Base-by-base conservation (phyloP, 2,329 filamentous ascomycete genomes). In the Huntiella bhutanensis region DNA sequence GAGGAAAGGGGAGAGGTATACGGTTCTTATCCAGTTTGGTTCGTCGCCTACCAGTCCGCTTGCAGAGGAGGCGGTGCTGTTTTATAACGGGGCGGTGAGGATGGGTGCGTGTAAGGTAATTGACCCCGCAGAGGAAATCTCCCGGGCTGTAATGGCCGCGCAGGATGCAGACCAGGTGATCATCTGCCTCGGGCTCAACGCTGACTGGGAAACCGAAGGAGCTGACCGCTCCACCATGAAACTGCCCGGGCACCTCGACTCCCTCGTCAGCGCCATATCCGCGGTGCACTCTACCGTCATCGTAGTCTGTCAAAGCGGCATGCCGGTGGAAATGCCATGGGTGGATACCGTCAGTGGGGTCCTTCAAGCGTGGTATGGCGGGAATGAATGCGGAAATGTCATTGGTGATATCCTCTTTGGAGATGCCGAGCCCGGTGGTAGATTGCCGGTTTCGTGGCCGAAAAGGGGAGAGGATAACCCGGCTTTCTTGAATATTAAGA, bases 301-400 rank as follows among this genome's bases (percentile, higher is more conserved):
- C 1, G 73, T 91, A 1, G 77, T 87, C 1, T 75, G 83, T 56
- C 82, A 87, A 54, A 83, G 80, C 0, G 83, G 82, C 33, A 84
- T 81, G 0, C 82, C 82, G 0, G 71, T 82, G 17, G 67, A 71
- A 46, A 79, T 85, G 77, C 78, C 80, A 1, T 83, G 78, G 78
- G 65, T 73, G 1, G 57, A 64, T 12, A 60, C 68, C 32, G 50
- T 52, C 37, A 49, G 49, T 17, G 73, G 76, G 2, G 64, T 87
- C 1, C 57, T 86, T 1, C 80, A 88, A 55, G 82, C 82, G 5
- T 91, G 82, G 82, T 91, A 86, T 55, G 81, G 82, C 50, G 83
- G 84, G n/a, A 84, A 91, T 55, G 83, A 91, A 63, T 80, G 79
- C 4, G 84, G 83, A 4, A 85, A 87, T 56, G 78, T 77, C 8